Base-by-base conservation (phyloP, 2,329 filamentous ascomycete genomes). In the Ilyonectria mors-panacis region DNA sequence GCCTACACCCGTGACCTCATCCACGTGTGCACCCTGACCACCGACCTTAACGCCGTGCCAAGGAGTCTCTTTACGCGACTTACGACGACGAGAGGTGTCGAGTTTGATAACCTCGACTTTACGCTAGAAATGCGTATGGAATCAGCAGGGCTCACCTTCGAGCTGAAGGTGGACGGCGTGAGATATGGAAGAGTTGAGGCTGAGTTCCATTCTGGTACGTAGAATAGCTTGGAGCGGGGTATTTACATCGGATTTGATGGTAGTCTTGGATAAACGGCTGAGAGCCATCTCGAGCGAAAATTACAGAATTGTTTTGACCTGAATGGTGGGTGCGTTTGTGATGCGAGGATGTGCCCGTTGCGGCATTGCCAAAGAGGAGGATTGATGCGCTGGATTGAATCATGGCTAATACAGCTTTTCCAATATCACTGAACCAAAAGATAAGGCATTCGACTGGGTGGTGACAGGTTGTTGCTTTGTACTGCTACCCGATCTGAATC, bases 51-150 rank as follows among this genome's bases (percentile, higher is more conserved):
- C 55, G 92, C 92, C 0, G 93, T 95, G 19, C 93, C 93, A 1
- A 87, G 91, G 70, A 90, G 86, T 65, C 78, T 94, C 12, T 95
- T 95, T 76, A 94, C 92, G 1, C 82, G 92, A 15, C 80, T 95
- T 69, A 94, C 92, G 17, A 95, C 93, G 13, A 95, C 93, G 3
- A 86, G 92, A 60, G 93, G 93, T 1, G 90, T 94, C 6, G 93
- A 94, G 80, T 95, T 95, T 80, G 91, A 94, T 73, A 94, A 94
- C 70, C 82, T 95, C 33, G 92, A 95, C 76, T 95, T 95, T 67
- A 93, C 92, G 12, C 87, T 95, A 6, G 92, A 94, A 82, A 94
- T 95, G 92, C 91, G 91, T 72, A 92, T 95, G 48, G 91, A 94
- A 76, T 93, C 91, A 73, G 93, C 93, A 0, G 91, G 92, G 1